Conservation (phyloP, 371 early-diverging fungal species). For the Rhizopus stolonifer region DNA sequence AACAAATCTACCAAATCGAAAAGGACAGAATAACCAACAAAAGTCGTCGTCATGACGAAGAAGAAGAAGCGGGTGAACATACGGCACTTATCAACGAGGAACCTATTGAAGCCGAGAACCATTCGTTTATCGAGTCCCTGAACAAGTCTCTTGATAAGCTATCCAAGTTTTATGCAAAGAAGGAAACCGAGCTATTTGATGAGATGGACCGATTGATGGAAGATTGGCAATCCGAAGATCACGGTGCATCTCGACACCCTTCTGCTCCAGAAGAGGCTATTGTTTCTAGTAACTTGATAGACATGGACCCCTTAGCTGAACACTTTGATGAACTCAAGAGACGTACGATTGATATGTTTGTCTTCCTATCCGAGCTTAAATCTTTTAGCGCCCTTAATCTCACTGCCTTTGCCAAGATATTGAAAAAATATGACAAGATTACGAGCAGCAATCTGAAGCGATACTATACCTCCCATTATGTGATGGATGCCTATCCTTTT, state of each 20-base stretch:
- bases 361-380: constrained; percentile 80
- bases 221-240: constrained; percentile 23
- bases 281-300: constrained; percentile 38
- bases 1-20: constrained; percentile 86
- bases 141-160: constrained; percentile 84
- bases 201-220: constrained; percentile 55
- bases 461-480: constrained; percentile 45
- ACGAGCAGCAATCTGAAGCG: constrained; percentile 63
- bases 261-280: constrained; percentile 40
- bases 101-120: constrained; percentile 49
- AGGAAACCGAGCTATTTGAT: constrained; percentile 75
- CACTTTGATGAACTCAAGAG: constrained; percentile 39
- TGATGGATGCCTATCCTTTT: constrained; percentile 68
- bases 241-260: constrained; percentile 35
- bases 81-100: constrained; percentile 37
- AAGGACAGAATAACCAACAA: constrained; percentile 66
- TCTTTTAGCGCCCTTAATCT: constrained; percentile 91
- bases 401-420: constrained; percentile 93
- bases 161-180: constrained; percentile 75
- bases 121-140: constrained; percentile 64
- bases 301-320: constrained; percentile 23
- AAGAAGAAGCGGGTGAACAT: constrained; percentile 41
- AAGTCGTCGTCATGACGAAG: constrained; percentile 23
- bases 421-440: constrained; percentile 97
- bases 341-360: constrained; percentile 68